Evolutionary conservation across 345 rosid species (phyloP).

Genomic region (Rhodamnia argentea): DNA sequence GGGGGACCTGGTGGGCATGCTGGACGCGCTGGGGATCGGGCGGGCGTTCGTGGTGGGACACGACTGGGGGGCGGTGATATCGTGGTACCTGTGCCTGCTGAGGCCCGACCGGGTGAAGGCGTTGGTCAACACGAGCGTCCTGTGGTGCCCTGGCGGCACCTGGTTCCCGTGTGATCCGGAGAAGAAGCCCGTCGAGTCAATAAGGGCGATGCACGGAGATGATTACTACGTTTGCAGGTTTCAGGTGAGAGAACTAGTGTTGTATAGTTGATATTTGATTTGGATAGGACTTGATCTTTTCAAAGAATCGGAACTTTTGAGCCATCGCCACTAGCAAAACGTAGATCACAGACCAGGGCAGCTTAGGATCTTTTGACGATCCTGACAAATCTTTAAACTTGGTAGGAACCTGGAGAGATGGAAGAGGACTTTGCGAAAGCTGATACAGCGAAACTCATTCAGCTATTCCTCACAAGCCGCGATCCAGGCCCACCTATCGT

Average conservation of each 20-base stretch:
- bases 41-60: conserved; percentile 61
- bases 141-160: conserved; percentile 7
- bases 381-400: background rate
- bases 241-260: conserved; percentile 32
- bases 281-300: background rate
- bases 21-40: conserved; percentile 22
- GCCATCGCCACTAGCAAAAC: background rate
- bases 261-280: background rate
- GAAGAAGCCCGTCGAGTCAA: conserved; percentile 25
- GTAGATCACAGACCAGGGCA: background rate
- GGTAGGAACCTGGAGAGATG: conserved; percentile 48
- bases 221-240: conserved; percentile 68
- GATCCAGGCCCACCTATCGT: conserved; percentile 32
- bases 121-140: conserved; percentile 51
- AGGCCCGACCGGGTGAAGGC: conserved; percentile 65
- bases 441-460: conserved; percentile 34
- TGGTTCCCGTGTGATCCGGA: conserved; percentile 29
- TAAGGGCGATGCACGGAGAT: conserved; percentile 45
- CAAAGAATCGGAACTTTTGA: background rate
- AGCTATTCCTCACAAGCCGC: conserved; percentile 23
- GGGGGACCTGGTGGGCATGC: conserved; percentile 23
- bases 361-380: no score
- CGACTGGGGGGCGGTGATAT: conserved; percentile 65
- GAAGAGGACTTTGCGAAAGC: conserved; percentile 58
- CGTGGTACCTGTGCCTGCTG: conserved; percentile 54